Conservation (phyloP, 2,329 filamentous ascomycete genomes). For the Nannizziopsis arthrosporioides region DNA sequence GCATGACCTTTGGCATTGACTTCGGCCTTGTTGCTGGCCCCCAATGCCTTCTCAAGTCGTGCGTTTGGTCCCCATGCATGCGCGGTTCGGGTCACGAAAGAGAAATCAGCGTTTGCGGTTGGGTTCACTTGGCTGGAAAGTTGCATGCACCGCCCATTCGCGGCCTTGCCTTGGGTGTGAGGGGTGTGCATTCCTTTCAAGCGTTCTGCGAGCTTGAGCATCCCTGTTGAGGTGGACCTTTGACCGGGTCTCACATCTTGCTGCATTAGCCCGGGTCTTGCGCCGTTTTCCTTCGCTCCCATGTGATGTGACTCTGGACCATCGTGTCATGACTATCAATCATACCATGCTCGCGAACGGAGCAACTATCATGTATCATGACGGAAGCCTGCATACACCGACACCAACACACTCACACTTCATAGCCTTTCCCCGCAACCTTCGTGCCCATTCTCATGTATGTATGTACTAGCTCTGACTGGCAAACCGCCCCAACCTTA, state of each 20-base stretch:
- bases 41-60: too few relatives aligned
- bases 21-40: background rate
- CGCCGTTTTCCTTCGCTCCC: background rate
- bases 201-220: background rate
- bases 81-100: background rate
- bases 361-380: too few relatives aligned
- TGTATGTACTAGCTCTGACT: background rate
- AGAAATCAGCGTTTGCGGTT: constrained; percentile 5
- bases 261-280: constrained; percentile 1
- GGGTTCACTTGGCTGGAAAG: constrained; percentile 2
- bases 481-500: constrained; percentile 6
- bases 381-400: background rate
- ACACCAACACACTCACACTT: background rate
- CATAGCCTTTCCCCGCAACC: too few relatives aligned
- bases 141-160: constrained; percentile 3
- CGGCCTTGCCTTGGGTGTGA: constrained; percentile 4
- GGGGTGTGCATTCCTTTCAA: too few relatives aligned
- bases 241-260: constrained; percentile 4
- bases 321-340: background rate
- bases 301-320: constrained; percentile 8
- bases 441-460: too few relatives aligned
- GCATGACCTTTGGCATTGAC: constrained; percentile 1
- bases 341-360: background rate
- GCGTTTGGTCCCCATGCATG: constrained; percentile 5
- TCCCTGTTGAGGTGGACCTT: constrained; percentile 4